A percentile compares a stretch with the other conserved stretches of the same genome.
These are phyloP conservation scores for Suhomyces tanzawaensis DNA, from an alignment of 805 yeast genomes.

Conservation along the genomic window DNA sequence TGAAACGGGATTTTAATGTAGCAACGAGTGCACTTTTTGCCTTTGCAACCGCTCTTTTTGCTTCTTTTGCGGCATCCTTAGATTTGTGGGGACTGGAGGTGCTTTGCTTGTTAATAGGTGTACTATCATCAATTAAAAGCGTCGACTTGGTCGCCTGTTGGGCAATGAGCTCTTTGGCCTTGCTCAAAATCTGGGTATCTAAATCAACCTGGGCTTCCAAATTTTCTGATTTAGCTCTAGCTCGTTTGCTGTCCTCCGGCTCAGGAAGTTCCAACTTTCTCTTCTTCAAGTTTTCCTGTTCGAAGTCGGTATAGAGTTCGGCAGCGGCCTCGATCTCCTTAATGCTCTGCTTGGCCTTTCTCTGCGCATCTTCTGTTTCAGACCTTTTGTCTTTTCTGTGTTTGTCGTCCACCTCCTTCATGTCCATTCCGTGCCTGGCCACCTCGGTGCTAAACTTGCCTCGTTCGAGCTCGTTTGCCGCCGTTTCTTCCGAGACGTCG, in stretches of 20 bases:
- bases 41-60: slow-evolving; percentile 6
- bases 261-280: slow-evolving; percentile 28
- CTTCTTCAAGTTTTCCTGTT: slow-evolving; percentile 21
- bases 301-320: slow-evolving; percentile 17
- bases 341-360: slow-evolving; percentile 18
- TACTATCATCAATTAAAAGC: slow-evolving; percentile 15
- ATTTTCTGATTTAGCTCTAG: neutral
- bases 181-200: slow-evolving; percentile 33
- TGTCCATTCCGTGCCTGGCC: slow-evolving; percentile 42
- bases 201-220: slow-evolving; percentile 12
- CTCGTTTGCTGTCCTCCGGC: slow-evolving; percentile 11
- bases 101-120: neutral
- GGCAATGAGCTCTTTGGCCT: slow-evolving; percentile 32
- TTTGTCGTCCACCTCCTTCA: slow-evolving; percentile 34
- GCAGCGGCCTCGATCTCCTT: slow-evolving; percentile 27
- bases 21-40: slow-evolving; percentile 7
- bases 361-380: slow-evolving; percentile 14
- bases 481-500: slow-evolving; percentile 61
- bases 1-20: slow-evolving; percentile 10
- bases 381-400: slow-evolving; percentile 23
- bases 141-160: slow-evolving; percentile 33
- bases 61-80: neutral
- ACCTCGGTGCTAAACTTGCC: slow-evolving; percentile 45
- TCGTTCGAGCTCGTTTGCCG: slow-evolving; percentile 35
- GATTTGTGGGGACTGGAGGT: neutral